These are phyloP conservation scores for Blastomyces gilchristii DNA, from an alignment of 2,329 filamentous ascomycete species.

Conservation along the genomic window DNA sequence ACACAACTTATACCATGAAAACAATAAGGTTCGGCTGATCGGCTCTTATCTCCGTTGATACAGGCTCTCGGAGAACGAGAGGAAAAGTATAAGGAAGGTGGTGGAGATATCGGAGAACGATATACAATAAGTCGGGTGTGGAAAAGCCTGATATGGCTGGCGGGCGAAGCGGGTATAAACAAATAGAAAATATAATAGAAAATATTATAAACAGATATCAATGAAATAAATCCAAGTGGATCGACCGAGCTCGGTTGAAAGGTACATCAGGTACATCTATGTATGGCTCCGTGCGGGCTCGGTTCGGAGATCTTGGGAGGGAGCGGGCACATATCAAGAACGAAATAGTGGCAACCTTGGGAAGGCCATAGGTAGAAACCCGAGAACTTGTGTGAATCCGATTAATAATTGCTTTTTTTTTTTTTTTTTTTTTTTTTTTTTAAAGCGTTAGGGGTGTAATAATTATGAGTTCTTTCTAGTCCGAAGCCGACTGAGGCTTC, in stretches of 20 bases:
- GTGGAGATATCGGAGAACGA: neutral
- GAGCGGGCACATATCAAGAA: neutral
- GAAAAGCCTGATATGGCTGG: neutral
- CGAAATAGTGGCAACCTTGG: neutral
- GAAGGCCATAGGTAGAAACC: neutral
- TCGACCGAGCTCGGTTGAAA: neutral
- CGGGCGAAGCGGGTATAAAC: neutral
- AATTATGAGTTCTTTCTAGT: too few species aligned
- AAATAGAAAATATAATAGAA: neutral
- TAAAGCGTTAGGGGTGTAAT: too few species aligned
- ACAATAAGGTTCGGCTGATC: neutral
- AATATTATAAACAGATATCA: conserved; percentile 1
- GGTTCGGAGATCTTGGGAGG: neutral
- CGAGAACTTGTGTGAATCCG: too few species aligned
- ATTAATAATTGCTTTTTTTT: too few species aligned
- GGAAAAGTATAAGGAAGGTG: neutral
- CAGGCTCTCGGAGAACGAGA: neutral
- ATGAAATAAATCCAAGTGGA: neutral
- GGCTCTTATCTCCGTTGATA: neutral
- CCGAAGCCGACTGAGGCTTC: too few species aligned
- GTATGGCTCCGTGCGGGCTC: neutral
- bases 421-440: too few species aligned
- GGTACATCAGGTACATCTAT: neutral
- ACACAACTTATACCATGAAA: neutral
- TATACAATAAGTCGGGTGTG: neutral